A percentile compares a stretch with the other conserved stretches of the same genome.
These are phyloP conservation scores for Candida takata DNA, from an alignment of 805 yeast species.

Conservation along the genomic window DNA sequence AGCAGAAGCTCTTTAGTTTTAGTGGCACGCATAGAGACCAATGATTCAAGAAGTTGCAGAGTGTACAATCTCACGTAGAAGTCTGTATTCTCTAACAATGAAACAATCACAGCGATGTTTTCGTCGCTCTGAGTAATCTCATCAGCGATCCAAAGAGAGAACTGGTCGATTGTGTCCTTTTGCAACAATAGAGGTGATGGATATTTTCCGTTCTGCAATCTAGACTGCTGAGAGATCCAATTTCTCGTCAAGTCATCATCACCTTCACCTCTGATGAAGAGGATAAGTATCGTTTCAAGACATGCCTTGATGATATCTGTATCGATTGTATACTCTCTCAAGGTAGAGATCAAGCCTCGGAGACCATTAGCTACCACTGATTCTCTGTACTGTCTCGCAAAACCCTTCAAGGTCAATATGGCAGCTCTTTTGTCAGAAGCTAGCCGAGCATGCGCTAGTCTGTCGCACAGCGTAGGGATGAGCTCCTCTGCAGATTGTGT, in stretches of 20 bases:
- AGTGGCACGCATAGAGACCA: conserved; percentile 67
- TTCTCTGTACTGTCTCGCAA: conserved; percentile 84
- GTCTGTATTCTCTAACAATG: conserved; percentile 44
- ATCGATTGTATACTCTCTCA: conserved; percentile 63
- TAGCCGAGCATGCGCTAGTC: conserved; percentile 74
- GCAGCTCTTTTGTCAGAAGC: conserved; percentile 89
- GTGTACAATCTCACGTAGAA: conserved; percentile 78
- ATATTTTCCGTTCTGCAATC: conserved; percentile 69
- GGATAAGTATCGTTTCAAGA: conserved; percentile 75
- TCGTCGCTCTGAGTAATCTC: conserved; percentile 63
- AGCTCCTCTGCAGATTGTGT: conserved; percentile 68
- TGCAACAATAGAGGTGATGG: conserved; percentile 64
- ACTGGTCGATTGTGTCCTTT: conserved; percentile 61
- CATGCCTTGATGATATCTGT: conserved; percentile 68
- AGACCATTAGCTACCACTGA: conserved; percentile 83
- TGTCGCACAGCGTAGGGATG: conserved; percentile 81
- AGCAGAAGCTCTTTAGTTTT: conserved; percentile 70
- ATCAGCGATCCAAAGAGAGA: conserved; percentile 92
- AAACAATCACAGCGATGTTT: conserved; percentile 28
- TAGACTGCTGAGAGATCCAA: conserved; percentile 69
- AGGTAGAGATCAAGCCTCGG: conserved; percentile 59
- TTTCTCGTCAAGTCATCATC: conserved; percentile 59
- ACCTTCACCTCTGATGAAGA: conserved; percentile 66
- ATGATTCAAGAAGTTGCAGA: conserved; percentile 76
- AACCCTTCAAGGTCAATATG: conserved; percentile 79